These are phyloP conservation scores for Aureoboletus auriporus DNA, from an alignment of 768 basidiomycete genomes.

Conservation along the genomic window DNA sequence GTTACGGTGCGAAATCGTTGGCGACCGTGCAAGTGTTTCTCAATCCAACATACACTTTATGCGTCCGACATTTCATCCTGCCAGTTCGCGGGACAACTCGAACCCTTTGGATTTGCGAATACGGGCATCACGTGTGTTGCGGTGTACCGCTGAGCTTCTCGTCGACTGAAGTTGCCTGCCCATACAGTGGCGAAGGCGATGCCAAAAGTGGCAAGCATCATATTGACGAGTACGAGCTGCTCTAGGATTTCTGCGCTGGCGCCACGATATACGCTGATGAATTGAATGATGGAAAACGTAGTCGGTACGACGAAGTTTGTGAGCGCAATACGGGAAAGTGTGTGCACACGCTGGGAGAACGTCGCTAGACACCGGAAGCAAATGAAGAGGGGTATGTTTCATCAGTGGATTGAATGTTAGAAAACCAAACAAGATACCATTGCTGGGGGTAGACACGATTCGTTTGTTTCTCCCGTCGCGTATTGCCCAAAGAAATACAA, in stretches of 20 bases:
- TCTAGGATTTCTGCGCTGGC: not conserved
- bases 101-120: no score
- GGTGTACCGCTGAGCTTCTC: not conserved
- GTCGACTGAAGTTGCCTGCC: constrained; percentile 2
- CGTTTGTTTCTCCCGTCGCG: not conserved
- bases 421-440: not conserved
- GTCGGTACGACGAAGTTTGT: constrained; percentile 27
- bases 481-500: constrained; percentile 13
- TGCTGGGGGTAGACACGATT: not conserved
- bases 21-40: no score
- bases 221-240: constrained; percentile 4
- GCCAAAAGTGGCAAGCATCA: constrained; percentile 11
- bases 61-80: no score
- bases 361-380: not conserved
- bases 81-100: no score
- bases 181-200: constrained; percentile 8
- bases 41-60: no score
- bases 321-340: constrained; percentile 21
- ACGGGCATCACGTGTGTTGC: no score
- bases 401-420: not conserved
- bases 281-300: constrained; percentile 10
- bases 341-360: constrained; percentile 8
- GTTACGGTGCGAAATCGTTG: no score
- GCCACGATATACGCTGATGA: constrained; percentile 4
- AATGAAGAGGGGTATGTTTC: not conserved